phyloP scores from a whole-genome alignment of 2,329 filamentous ascomycete genomes.

The Epichloe elymi region DNA sequence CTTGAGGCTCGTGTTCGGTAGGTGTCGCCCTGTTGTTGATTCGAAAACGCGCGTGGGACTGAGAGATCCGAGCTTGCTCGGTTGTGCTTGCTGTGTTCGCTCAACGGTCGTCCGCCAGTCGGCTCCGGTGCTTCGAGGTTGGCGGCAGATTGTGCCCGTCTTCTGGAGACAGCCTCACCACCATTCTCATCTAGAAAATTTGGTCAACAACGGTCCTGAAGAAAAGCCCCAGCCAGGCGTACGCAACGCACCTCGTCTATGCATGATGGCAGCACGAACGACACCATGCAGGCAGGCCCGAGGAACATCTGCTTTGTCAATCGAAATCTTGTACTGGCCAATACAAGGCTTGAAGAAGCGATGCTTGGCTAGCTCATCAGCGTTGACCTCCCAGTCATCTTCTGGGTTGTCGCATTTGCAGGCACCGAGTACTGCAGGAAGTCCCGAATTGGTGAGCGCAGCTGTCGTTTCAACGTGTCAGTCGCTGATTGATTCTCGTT shows the following conservation, averaged over 20 bases:
- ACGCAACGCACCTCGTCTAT: constrained; percentile 48
- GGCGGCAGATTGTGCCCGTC: constrained; percentile 47
- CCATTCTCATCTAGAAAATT: constrained; percentile 22
- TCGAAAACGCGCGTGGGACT: constrained; percentile 39
- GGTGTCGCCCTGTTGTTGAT: constrained; percentile 29
- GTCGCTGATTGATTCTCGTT: background rate
- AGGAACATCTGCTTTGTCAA: constrained; percentile 56
- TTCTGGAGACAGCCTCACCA: constrained; percentile 32
- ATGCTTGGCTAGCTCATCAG: constrained; percentile 48
- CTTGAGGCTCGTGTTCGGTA: constrained; percentile 19
- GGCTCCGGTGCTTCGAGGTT: constrained; percentile 45
- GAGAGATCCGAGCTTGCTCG: constrained; percentile 61
- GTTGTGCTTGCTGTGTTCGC: constrained; percentile 52
- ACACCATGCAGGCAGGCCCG: constrained; percentile 66
- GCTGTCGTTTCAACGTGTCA: constrained; percentile 32
- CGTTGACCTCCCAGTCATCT: constrained; percentile 56
- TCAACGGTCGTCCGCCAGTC: constrained; percentile 37
- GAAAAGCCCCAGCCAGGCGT: background rate
- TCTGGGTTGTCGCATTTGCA: constrained; percentile 79
- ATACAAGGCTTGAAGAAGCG: constrained; percentile 55
- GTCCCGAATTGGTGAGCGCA: constrained; percentile 55
- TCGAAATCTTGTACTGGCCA: constrained; percentile 60
- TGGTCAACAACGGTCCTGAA: constrained; percentile 1
- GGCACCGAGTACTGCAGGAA: constrained; percentile 72
- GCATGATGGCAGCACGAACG: constrained; percentile 55